These are phyloP conservation scores for Guillardia theta DNA, from an alignment of 78 protist genomes.

Conservation along the genomic window DNA sequence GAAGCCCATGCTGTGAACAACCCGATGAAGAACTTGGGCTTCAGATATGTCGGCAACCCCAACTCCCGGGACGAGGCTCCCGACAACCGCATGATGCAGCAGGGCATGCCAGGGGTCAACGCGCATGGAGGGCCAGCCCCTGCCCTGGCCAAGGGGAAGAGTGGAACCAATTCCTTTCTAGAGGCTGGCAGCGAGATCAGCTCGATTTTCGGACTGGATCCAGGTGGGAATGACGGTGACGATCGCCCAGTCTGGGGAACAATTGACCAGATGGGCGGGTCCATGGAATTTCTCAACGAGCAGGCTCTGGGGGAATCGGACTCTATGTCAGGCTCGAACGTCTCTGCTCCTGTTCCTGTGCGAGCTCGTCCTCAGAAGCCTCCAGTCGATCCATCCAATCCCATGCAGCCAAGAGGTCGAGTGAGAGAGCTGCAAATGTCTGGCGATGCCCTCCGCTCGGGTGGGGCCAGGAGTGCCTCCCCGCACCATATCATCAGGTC, in stretches of 20 bases:
- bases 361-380: background rate
- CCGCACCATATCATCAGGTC: background rate
- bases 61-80: background rate
- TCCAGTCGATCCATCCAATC: background rate
- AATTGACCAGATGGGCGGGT: no score
- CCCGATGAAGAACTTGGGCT: background rate
- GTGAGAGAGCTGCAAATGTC: background rate
- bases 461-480: background rate
- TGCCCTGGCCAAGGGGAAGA: background rate
- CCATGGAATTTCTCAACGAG: no score
- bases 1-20: background rate
- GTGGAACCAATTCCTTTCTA: background rate
- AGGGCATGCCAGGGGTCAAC: background rate
- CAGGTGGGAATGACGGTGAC: background rate
- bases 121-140: background rate
- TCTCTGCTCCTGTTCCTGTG: background rate
- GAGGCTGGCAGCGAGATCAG: constrained; percentile 27
- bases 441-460: background rate
- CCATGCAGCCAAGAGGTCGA: no score
- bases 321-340: background rate
- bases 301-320: background rate
- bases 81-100: background rate
- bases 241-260: background rate
- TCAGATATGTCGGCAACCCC: no score
- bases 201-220: background rate